Evolutionary conservation across 257 asterid genomes (phyloP).

Genomic region (Solanum bulbocastanum): DNA sequence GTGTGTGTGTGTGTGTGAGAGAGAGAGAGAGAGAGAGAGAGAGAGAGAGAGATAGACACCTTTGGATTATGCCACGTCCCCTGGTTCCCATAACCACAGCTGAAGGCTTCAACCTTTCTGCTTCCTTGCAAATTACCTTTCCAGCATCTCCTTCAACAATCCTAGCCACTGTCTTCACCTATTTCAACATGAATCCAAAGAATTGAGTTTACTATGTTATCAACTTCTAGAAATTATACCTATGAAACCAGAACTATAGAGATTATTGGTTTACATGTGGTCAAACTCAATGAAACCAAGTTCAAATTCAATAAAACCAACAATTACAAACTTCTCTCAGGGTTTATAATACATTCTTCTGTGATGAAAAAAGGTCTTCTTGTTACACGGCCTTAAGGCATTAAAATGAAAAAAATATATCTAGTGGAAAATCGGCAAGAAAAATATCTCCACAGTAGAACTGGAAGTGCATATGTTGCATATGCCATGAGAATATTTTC

Average conservation of each 20-base stretch:
- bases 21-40: background rate
- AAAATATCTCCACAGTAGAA: background rate
- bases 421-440: background rate
- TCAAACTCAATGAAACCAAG: background rate
- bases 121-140: slow-evolving; percentile 82
- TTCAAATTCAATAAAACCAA: background rate
- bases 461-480: background rate
- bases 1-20: no score
- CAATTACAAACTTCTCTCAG: background rate
- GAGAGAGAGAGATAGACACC: slow-evolving; percentile 20
- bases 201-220: background rate
- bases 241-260: background rate
- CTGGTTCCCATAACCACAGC: slow-evolving; percentile 91
- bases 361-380: background rate
- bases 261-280: background rate
- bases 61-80: slow-evolving; percentile 67
- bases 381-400: background rate
- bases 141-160: slow-evolving; percentile 97
- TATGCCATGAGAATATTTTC: background rate
- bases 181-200: background rate
- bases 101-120: slow-evolving; percentile 80
- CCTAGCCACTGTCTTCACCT: slow-evolving; percentile 71
- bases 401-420: background rate
- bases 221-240: background rate
- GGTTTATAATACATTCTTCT: background rate